These are phyloP conservation scores for Candida tetrigidarum DNA, from an alignment of 1,139 yeast genomes.

Conservation along the genomic window DNA sequence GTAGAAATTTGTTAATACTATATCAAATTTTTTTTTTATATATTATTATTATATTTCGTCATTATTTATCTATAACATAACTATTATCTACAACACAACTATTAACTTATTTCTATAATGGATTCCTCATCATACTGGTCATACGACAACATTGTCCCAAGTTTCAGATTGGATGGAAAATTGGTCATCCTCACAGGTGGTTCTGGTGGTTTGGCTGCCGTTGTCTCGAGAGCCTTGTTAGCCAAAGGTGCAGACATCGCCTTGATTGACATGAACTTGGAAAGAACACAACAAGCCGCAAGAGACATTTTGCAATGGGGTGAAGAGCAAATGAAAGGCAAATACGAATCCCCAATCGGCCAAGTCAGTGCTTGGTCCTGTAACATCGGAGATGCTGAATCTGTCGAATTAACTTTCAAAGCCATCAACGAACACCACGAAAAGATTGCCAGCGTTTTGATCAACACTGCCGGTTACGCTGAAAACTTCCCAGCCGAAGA, in stretches of 20 bases:
- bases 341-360: slow-evolving; percentile 42
- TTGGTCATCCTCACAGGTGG: slow-evolving; percentile 82
- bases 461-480: slow-evolving; percentile 86
- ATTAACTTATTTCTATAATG: slow-evolving; percentile 17
- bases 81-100: background rate
- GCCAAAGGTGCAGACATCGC: slow-evolving; percentile 79
- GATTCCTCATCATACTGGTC: slow-evolving; percentile 27
- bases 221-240: slow-evolving; percentile 67
- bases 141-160: slow-evolving; percentile 52
- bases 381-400: slow-evolving; percentile 68
- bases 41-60: background rate
- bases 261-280: slow-evolving; percentile 71
- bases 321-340: slow-evolving; percentile 47
- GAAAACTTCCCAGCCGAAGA: slow-evolving; percentile 79
- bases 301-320: slow-evolving; percentile 62
- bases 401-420: slow-evolving; percentile 58
- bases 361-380: slow-evolving; percentile 74
- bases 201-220: slow-evolving; percentile 77
- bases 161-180: slow-evolving; percentile 70
- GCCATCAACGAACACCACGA: slow-evolving; percentile 61
- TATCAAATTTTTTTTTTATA: background rate
- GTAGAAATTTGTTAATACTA: no score
- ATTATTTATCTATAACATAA: no score
- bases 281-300: slow-evolving; percentile 63
- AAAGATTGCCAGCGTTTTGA: slow-evolving; percentile 63